Percentiles rank a stretch among this genome's conserved stretches.
Evolutionary conservation across 2,329 filamentous ascomycete genomes (phyloP).

Genomic region (Thielaviopsis populi): DNA sequence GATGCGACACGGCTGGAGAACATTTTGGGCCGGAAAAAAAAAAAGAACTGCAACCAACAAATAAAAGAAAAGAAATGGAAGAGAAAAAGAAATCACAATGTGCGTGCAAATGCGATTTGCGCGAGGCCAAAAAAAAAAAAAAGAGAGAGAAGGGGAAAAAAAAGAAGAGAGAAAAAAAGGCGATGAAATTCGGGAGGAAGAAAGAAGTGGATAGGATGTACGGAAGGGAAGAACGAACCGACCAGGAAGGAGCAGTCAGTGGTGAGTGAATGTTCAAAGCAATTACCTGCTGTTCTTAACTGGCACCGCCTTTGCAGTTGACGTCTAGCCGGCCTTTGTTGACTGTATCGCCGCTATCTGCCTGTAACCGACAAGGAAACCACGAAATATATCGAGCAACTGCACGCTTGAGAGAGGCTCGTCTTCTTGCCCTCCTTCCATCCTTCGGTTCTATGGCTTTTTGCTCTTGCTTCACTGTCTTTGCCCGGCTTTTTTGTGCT

Average conservation of each 20-base stretch:
- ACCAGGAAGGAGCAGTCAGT: conserved; percentile 2
- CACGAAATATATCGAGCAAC: not conserved
- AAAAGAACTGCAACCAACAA: conserved; percentile 17
- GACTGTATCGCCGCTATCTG: not conserved
- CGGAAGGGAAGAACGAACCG: conserved; percentile 4
- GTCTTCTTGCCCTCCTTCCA: conserved; percentile 11
- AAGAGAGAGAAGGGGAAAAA: conserved; percentile 10
- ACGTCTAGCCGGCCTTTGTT: not conserved
- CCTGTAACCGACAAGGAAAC: not conserved
- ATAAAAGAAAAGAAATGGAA: conserved; percentile 8
- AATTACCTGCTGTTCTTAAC: not conserved
- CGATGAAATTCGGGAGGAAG: conserved; percentile 15
- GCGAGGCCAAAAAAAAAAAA: conserved; percentile 13
- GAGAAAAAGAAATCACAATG: conserved; percentile 6
- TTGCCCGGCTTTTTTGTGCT: conserved; percentile 2
- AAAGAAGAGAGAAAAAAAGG: conserved; percentile 8
- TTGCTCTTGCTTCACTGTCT: not conserved
- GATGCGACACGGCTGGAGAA: conserved; percentile 17
- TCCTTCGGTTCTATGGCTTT: conserved; percentile 17
- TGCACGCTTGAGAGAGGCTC: not conserved
- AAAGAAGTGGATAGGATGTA: conserved; percentile 16
- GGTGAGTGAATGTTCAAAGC: conserved; percentile 1
- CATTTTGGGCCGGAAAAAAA: conserved; percentile 15
- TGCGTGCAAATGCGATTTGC: conserved; percentile 17
- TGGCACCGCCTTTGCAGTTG: not conserved